Percentiles rank a stretch among this genome's conserved stretches.
These are phyloP conservation scores for Collybiopsis confluens DNA, from an alignment of 768 basidiomycete species.

Conservation along the genomic window DNA sequence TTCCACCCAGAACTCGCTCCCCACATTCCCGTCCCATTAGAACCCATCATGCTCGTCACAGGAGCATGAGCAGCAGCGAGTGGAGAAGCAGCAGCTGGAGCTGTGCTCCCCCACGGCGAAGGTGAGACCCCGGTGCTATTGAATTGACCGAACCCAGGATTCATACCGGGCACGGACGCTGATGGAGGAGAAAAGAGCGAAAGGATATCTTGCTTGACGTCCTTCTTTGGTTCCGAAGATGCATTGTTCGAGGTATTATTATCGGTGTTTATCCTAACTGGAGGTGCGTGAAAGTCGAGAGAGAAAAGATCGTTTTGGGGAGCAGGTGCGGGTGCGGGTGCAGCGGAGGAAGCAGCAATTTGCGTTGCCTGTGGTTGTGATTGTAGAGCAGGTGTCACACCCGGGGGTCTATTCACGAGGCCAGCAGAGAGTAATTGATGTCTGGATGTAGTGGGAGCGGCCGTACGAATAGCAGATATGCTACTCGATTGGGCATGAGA, in stretches of 20 bases:
- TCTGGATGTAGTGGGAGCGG: slow-evolving; percentile 22
- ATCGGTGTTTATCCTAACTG: slow-evolving; percentile 30
- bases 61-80: slow-evolving; percentile 20
- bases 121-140: slow-evolving; percentile 16
- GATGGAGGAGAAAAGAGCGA: slow-evolving; percentile 66
- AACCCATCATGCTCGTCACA: slow-evolving; percentile 52
- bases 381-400: slow-evolving; percentile 9
- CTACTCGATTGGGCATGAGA: slow-evolving; percentile 25
- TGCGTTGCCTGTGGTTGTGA: slow-evolving; percentile 6
- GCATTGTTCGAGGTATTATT: slow-evolving; percentile 20
- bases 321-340: slow-evolving; percentile 26
- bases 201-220: slow-evolving; percentile 81
- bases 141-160: slow-evolving; percentile 34
- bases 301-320: slow-evolving; percentile 70
- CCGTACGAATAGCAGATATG: slow-evolving; percentile 23
- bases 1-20: slow-evolving; percentile 66
- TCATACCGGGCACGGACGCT: slow-evolving; percentile 24
- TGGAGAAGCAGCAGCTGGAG: slow-evolving; percentile 11
- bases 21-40: slow-evolving; percentile 56
- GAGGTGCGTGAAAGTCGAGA: slow-evolving; percentile 77
- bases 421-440: slow-evolving; percentile 48
- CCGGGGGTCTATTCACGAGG: slow-evolving; percentile 6
- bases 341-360: slow-evolving; percentile 22
- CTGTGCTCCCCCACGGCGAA: slow-evolving; percentile 33
- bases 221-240: slow-evolving; percentile 47